Conservation (phyloP, 305 asterid species). For the Caryopteris hybrid region DNA sequence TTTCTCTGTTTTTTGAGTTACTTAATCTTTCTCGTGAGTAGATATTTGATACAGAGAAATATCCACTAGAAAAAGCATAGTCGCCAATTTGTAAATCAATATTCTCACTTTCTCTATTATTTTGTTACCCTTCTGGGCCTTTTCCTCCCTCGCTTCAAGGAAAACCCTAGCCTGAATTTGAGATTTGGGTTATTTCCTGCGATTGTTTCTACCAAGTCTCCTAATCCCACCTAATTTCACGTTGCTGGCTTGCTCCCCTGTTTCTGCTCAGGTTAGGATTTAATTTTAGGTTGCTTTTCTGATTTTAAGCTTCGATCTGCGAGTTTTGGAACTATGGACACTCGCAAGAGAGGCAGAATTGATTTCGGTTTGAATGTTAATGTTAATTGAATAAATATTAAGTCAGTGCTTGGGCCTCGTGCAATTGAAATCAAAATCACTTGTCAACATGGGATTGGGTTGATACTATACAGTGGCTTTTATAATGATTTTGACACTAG, state of each 20-base stretch:
- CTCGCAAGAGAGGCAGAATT: slow-evolving; percentile 56
- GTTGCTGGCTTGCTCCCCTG: background rate
- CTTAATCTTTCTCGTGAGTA: slow-evolving; percentile 1
- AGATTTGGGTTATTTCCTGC: background rate
- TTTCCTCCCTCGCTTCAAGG: background rate
- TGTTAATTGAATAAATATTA: too few relatives aligned
- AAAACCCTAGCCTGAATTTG: slow-evolving; percentile 34
- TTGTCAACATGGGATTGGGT: background rate
- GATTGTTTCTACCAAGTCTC: slow-evolving; percentile 1
- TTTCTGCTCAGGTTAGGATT: background rate
- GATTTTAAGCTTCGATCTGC: slow-evolving; percentile 31
- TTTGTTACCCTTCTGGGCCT: too few relatives aligned
- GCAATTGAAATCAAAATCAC: background rate
- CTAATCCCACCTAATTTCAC: background rate
- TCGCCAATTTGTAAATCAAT: background rate
- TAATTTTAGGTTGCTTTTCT: background rate
- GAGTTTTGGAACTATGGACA: slow-evolving; percentile 42
- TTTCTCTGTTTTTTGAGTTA: background rate
- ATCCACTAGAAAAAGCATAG: background rate
- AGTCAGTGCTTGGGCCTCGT: background rate
- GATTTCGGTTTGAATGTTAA: slow-evolving; percentile 45
- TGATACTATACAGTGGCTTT: background rate
- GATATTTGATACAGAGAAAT: slow-evolving; percentile 12
- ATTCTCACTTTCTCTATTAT: background rate
- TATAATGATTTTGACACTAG: background rate